Conservation (phyloP, 2,329 filamentous ascomycete genomes). For the Sporothrix curviconia region DNA sequence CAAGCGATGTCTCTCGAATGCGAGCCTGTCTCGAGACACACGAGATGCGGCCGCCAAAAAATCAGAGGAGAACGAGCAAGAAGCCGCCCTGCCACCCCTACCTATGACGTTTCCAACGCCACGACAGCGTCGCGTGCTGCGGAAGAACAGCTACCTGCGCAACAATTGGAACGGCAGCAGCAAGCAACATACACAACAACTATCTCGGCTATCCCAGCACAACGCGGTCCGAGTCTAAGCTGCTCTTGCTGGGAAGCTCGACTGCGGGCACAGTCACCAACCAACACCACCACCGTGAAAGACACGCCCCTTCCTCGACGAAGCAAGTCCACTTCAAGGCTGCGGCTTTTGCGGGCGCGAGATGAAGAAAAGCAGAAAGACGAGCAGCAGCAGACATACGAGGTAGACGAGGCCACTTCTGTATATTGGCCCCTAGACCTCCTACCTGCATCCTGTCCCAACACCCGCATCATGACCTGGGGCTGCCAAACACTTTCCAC, state of each 20-base stretch:
- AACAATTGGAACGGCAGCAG: too few relatives aligned
- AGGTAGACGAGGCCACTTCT: neutral
- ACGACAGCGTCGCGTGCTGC: constrained; percentile 11
- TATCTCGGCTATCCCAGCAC: neutral
- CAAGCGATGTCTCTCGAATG: constrained; percentile 4
- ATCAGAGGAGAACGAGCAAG: neutral
- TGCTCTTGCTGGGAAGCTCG: neutral
- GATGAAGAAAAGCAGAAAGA: constrained; percentile 5
- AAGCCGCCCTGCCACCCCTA: neutral
- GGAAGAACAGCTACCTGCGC: too few relatives aligned
- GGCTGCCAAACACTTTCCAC: constrained; percentile 25
- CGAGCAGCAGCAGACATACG: neutral
- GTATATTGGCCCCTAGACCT: constrained; percentile 29
- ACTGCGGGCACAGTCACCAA: neutral
- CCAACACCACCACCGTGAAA: neutral
- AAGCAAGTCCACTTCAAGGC: constrained; percentile 21
- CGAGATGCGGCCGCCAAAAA: neutral
- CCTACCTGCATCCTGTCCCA: constrained; percentile 26
- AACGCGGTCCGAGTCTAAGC: constrained; percentile 11
- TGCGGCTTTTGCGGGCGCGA: constrained; percentile 15
- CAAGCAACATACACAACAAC: neutral
- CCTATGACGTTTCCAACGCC: neutral
- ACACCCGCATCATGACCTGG: constrained; percentile 26
- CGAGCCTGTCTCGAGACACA: constrained; percentile 11
- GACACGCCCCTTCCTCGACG: neutral